Conservation (phyloP, 2,329 filamentous ascomycete species). For the Monilinia vaccinii-corymbosi region DNA sequence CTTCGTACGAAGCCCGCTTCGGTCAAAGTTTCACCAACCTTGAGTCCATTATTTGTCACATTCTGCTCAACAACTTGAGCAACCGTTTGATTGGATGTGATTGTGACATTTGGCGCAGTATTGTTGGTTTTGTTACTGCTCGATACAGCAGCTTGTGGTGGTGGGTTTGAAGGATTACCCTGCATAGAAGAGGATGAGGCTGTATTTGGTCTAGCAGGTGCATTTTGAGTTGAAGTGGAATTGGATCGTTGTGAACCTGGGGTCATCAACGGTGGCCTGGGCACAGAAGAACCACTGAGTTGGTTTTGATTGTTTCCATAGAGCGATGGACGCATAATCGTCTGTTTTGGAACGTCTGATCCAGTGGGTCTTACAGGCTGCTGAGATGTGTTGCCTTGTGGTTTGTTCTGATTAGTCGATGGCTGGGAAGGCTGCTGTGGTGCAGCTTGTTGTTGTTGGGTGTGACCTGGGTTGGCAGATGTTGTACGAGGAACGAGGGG, state of each 20-base stretch:
- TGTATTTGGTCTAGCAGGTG: constrained; percentile 14
- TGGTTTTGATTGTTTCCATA: constrained; percentile 20
- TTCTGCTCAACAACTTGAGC: constrained; percentile 3
- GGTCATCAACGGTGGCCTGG: constrained; percentile 27
- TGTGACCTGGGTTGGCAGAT: not conserved
- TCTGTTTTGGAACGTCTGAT: constrained; percentile 17
- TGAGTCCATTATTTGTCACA: not conserved
- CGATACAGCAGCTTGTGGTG: constrained; percentile 6
- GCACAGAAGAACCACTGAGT: constrained; percentile 17
- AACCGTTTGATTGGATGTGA: not conserved
- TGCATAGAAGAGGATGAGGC: constrained; percentile 19
- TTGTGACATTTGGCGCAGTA: not conserved
- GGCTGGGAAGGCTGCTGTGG: constrained; percentile 12
- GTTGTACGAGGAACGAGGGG: not conserved
- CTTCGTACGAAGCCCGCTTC: constrained; percentile 4
- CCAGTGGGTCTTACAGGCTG: constrained; percentile 15
- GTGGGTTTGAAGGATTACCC: constrained; percentile 8
- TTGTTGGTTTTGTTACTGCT: not conserved
- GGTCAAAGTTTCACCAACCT: constrained; percentile 2
- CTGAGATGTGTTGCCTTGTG: constrained; percentile 16
- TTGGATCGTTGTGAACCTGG: constrained; percentile 19
- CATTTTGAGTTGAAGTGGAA: constrained; percentile 19
- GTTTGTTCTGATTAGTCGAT: constrained; percentile 17
- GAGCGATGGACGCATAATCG: constrained; percentile 25
- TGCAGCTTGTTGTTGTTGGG: constrained; percentile 6